phyloP scores from a whole-genome alignment of 768 basidiomycete species.

The Boletus sp. region DNA sequence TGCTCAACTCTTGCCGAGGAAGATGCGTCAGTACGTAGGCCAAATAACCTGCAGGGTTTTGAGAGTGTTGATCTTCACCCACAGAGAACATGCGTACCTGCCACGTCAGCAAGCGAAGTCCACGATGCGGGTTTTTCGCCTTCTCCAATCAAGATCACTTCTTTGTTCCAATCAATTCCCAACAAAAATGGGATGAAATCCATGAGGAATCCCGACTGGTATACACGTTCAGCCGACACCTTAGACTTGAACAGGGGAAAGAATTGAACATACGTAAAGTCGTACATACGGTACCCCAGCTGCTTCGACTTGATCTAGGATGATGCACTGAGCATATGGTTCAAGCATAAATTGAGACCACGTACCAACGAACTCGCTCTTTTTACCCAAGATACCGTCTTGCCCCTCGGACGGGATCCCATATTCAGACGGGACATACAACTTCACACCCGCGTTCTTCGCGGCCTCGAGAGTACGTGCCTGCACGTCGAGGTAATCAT shows the following conservation, averaged over 20 bases:
- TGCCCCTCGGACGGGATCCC: constrained; percentile 20
- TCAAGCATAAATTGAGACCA: neutral
- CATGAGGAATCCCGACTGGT: constrained; percentile 19
- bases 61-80: neutral
- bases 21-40: constrained; percentile 23
- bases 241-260: neutral
- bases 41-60: constrained; percentile 12
- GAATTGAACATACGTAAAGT: constrained; percentile 19
- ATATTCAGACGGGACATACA: constrained; percentile 34
- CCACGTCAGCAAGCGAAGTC: constrained; percentile 24
- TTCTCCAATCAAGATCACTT: constrained; percentile 18
- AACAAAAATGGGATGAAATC: constrained; percentile 28
- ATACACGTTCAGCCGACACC: neutral
- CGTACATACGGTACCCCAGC: constrained; percentile 18
- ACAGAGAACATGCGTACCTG: constrained; percentile 7
- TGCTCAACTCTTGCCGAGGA: constrained; percentile 5
- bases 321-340: neutral
- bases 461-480: constrained; percentile 27
- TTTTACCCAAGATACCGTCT: constrained; percentile 17
- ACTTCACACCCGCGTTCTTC: constrained; percentile 27
- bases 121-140: constrained; percentile 22
- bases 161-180: constrained; percentile 13
- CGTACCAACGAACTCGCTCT: constrained; percentile 19
- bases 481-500: constrained; percentile 21
- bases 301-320: constrained; percentile 10